phyloP scores from a whole-genome alignment of 148 eudicot genomes.

The Talinum fruticosum region DNA sequence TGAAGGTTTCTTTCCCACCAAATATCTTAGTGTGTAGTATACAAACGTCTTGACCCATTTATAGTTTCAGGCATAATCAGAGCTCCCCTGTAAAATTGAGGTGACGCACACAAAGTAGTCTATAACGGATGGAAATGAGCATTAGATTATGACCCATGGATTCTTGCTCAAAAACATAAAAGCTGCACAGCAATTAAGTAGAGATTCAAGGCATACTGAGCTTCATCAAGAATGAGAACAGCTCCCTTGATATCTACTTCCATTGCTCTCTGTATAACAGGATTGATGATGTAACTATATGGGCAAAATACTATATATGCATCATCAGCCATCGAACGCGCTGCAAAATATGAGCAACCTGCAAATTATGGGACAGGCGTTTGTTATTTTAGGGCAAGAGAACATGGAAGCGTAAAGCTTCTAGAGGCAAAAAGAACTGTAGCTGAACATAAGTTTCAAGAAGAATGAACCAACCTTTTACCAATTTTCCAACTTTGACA shows the following conservation, averaged over 20 bases:
- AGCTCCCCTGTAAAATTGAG: background rate
- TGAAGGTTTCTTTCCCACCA: background rate
- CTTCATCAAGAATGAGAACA: slow-evolving; percentile 89
- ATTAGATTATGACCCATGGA: background rate
- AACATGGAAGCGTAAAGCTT: background rate
- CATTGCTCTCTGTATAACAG: slow-evolving; percentile 82
- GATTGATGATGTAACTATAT: slow-evolving; percentile 81
- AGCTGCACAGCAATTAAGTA: background rate
- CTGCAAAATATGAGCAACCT: slow-evolving; percentile 98
- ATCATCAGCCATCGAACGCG: slow-evolving; percentile 83
- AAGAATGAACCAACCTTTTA: slow-evolving; percentile 50
- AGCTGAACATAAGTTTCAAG: background rate
- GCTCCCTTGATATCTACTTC: slow-evolving; percentile 76
- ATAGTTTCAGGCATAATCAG: background rate
- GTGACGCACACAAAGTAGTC: background rate
- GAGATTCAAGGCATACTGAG: slow-evolving; percentile 64
- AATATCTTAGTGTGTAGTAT: background rate
- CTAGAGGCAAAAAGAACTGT: slow-evolving; percentile 11
- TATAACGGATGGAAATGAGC: slow-evolving; percentile 3
- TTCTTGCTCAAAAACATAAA: slow-evolving; percentile 1
- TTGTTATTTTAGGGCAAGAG: slow-evolving; percentile 11
- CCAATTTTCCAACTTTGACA: slow-evolving; percentile 73
- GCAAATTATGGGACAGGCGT: slow-evolving; percentile 31
- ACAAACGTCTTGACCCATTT: background rate
- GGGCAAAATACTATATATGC: slow-evolving; percentile 89